Evolutionary conservation across 2,329 filamentous ascomycete genomes (phyloP), one percentile per base, ranked within the genome.

Genomic region (Venturia aucupariae): DNA sequence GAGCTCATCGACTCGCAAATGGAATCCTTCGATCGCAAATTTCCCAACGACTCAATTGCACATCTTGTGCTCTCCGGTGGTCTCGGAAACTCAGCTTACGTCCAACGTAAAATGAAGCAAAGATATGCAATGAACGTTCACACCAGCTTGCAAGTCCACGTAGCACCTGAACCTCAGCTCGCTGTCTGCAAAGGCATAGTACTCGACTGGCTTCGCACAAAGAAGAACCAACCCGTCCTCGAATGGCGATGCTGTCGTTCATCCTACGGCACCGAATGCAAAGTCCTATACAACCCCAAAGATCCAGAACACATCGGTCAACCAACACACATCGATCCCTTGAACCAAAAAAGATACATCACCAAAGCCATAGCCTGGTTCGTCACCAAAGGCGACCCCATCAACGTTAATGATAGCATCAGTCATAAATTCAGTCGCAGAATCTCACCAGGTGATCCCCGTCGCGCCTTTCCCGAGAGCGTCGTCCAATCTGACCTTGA

Each of bases 181-280:
- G 81, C 82, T 5, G 81, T 84, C 1, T 81, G 81, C 51, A 81
- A 81, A 66, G 82, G 82, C 0, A 71, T 84, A 2, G 77, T 84
- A 1, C 73, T 78, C 2, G 81, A 84, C 60, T 75, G 81, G 13
- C 72, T 82, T n/a, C 78, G 82, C 51, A 80, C 76, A 73, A 81
- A 4, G 74, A 76, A 0, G 75, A 75, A 72, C 1, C 71, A 73
- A 2, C 72, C 80, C 0, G 79, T 83, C 0, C 73, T 84, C 1
- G 72, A 72, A 0, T 75, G 72, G 73, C 70, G 74, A 3, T 76
- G 74, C 64, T 75, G 73, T 64, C 68, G 75, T 17, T 72, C 75
- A 4, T 71, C 69, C 0, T 76, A 76, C 60, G 75, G 75, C 27
- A 75, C 73, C 0, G 67, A 73, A 17, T 76, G 74, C 68, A 76